Conservation (phyloP, 1,284 basidiomycete species). For the Sporisorium scitamineum region DNA sequence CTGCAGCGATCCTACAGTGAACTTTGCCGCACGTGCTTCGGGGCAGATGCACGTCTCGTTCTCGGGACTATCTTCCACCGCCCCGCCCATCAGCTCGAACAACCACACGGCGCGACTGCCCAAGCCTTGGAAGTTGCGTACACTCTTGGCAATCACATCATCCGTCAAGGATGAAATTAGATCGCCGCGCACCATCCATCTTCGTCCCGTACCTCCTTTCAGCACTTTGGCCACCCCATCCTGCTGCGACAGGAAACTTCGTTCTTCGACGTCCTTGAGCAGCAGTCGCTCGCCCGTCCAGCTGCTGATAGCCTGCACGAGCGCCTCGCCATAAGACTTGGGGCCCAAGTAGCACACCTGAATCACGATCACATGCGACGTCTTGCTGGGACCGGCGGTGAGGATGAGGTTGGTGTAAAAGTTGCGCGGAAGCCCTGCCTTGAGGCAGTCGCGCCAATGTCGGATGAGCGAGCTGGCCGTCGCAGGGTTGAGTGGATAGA, state of each 20-base stretch:
- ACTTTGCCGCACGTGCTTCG: constrained; percentile 80
- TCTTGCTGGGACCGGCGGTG: constrained; percentile 77
- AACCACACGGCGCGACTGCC: constrained; percentile 69
- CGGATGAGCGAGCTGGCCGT: constrained; percentile 87
- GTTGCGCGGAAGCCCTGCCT: constrained; percentile 78
- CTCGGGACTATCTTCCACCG: constrained; percentile 77
- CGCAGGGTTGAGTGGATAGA: constrained; percentile 85
- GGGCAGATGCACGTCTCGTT: constrained; percentile 76
- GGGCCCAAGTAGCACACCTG: constrained; percentile 88
- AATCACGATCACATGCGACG: constrained; percentile 77
- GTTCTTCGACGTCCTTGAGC: constrained; percentile 88
- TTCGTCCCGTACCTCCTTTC: constrained; percentile 77
- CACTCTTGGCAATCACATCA: constrained; percentile 84
- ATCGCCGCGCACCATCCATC: constrained; percentile 61
- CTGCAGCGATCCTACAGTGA: constrained; percentile 87
- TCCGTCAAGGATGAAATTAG: constrained; percentile 81
- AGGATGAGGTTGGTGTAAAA: constrained; percentile 89
- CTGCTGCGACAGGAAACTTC: constrained; percentile 87
- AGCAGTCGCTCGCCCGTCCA: constrained; percentile 82
- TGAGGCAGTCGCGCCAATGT: constrained; percentile 91
- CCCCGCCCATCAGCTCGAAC: constrained; percentile 81
- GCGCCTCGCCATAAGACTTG: constrained; percentile 78
- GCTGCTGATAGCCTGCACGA: constrained; percentile 82
- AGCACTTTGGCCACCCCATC: constrained; percentile 88
- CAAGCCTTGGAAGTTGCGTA: constrained; percentile 82